Percentiles rank a stretch among this genome's conserved stretches.
These are phyloP conservation scores for Tulasnella sp. DNA, from an alignment of 768 basidiomycete species.

Conservation along the genomic window DNA sequence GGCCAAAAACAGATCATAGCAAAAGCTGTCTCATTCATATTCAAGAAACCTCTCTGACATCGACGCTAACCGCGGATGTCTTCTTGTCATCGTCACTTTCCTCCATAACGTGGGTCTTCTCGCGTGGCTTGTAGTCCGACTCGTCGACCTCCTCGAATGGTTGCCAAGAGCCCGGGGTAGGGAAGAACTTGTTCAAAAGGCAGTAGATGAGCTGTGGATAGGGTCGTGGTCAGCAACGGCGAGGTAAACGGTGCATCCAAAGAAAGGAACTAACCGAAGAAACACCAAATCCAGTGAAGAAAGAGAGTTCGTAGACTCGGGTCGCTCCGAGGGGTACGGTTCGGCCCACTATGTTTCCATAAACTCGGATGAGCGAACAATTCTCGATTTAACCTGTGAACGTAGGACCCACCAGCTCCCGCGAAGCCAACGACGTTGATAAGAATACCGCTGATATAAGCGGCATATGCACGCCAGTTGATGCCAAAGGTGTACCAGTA, in stretches of 20 bases:
- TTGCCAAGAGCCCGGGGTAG: slow-evolving; percentile 43
- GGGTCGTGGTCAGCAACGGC: neutral
- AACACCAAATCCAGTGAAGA: slow-evolving; percentile 75
- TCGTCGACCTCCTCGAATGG: slow-evolving; percentile 52
- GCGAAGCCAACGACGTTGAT: slow-evolving; percentile 80
- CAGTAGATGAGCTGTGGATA: slow-evolving; percentile 44
- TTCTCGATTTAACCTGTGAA: too few relatives aligned
- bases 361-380: neutral
- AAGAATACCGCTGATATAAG: slow-evolving; percentile 64
- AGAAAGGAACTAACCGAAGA: slow-evolving; percentile 34
- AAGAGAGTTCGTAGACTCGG: slow-evolving; percentile 67
- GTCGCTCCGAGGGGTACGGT: slow-evolving; percentile 60
- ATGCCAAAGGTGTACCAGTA: slow-evolving; percentile 69
- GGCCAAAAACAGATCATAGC: neutral
- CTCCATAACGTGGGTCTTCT: neutral
- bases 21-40: neutral
- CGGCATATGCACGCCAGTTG: slow-evolving; percentile 62
- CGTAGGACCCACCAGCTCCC: slow-evolving; percentile 55
- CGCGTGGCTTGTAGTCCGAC: slow-evolving; percentile 22
- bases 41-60: neutral
- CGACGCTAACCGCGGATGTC: neutral
- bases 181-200: slow-evolving; percentile 50
- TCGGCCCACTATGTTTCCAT: slow-evolving; percentile 38
- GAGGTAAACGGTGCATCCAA: neutral
- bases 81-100: slow-evolving; percentile 10